phyloP scores from a whole-genome alignment of 2,329 filamentous ascomycete species.

The Neonectria punicea region DNA sequence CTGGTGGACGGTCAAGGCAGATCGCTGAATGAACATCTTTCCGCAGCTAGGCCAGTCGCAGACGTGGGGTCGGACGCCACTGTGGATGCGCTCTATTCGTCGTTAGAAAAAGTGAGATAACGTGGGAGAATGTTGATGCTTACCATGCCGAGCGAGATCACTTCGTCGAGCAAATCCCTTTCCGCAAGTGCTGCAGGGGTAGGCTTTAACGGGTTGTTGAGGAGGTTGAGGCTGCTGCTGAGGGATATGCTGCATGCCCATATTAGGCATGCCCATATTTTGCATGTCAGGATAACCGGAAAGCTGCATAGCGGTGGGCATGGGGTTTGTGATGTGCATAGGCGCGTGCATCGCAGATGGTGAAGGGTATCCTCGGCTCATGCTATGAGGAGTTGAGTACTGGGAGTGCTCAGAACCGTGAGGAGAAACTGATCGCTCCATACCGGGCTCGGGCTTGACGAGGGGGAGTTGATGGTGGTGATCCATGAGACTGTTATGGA shows the following conservation, averaged over 20 bases:
- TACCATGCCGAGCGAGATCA: slow-evolving; percentile 94
- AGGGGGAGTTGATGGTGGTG: slow-evolving; percentile 45
- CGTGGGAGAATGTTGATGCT: slow-evolving; percentile 46
- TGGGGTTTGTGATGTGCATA: slow-evolving; percentile 58
- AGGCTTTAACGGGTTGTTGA: slow-evolving; percentile 70
- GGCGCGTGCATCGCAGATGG: slow-evolving; percentile 62
- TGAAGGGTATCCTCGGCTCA: slow-evolving; percentile 63
- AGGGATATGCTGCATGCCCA: slow-evolving; percentile 52
- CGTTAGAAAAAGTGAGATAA: slow-evolving; percentile 36
- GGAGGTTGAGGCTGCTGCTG: slow-evolving; percentile 46
- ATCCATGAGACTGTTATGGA: slow-evolving; percentile 47
- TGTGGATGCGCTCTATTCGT: slow-evolving; percentile 91
- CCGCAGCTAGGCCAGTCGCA: slow-evolving; percentile 90
- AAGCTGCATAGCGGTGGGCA: slow-evolving; percentile 56
- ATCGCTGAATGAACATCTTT: slow-evolving; percentile 97
- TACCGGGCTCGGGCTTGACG: slow-evolving; percentile 51
- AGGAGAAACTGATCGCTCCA: slow-evolving; percentile 67
- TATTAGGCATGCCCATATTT: slow-evolving; percentile 53
- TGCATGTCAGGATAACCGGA: slow-evolving; percentile 56
- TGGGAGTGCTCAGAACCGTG: slow-evolving; percentile 70
- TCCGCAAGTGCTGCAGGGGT: slow-evolving; percentile 87
- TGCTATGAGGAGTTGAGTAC: slow-evolving; percentile 61
- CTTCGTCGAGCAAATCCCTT: slow-evolving; percentile 95
- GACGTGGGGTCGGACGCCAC: slow-evolving; percentile 87
- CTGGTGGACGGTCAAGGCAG: slow-evolving; percentile 92